Base-by-base conservation (phyloP, 1,139 yeast species). In the Kluyveromyces sp. region DNA sequence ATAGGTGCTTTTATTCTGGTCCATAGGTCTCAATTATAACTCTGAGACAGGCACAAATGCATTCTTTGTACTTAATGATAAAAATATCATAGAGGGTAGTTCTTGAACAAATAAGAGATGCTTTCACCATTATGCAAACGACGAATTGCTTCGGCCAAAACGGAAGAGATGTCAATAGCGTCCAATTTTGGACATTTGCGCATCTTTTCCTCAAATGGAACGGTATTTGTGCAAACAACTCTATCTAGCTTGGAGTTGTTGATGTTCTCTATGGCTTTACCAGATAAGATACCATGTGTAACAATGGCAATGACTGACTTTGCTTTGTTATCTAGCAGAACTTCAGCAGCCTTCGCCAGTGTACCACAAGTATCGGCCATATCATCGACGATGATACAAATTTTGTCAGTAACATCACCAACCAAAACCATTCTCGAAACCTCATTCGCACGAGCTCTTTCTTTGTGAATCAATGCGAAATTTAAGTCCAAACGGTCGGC, bases 301-400 rank as follows among this genome's bases (percentile, higher is more conserved):
- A 92, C 96, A 51, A 92, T 84, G 36, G 97, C 97, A 58, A 92
- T 83, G 36, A 92, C 97, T 48, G 81, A 73, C 55, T 77, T 70
- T 16, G 97, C 97, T 19, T 80, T 82, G 59, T 88, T 83, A 39
- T 80, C 84, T 49, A 89, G 66, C 48, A 92, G 70, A 4, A 92
- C 81, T 55, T 89, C 96, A 19, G 96, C 96, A 34, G 98, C 97
- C 68, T 89, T 92, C 49, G 89, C 94, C 54, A 92, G 71, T 3
- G 98, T 92, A 47, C 97, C 97, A 69, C 97, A 92, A 18, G 98
- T 92, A 63, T 92, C 98, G 40, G 97, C 98, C 95, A 92, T 89
- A 63, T 92, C 98, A 67, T 92, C 98, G 36, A 92, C 94, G 53
- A 92, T 78, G 46, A 92, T 74, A 67, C 97, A 89, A 42, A 84